Conservation (phyloP, 306 rosid species). For the Dalbergia oliveri region DNA sequence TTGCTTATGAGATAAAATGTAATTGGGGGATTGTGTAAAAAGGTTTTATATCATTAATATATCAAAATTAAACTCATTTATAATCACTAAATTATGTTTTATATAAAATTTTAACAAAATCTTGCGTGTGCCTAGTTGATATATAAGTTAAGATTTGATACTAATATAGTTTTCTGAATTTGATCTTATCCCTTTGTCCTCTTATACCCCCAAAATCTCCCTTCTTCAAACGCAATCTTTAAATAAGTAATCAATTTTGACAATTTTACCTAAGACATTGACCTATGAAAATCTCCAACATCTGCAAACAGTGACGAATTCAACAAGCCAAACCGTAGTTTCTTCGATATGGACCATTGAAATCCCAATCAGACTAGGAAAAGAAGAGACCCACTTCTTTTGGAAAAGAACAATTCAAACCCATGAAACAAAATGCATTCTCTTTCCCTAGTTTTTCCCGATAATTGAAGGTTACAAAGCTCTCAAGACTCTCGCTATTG, state of each 20-base stretch:
- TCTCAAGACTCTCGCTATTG: no score
- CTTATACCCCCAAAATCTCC: background rate
- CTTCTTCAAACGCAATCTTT: background rate
- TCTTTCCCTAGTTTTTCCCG: no score
- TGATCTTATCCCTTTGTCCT: background rate
- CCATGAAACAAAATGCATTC: background rate
- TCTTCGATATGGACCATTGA: background rate
- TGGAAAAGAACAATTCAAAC: background rate
- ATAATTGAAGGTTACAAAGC: no score
- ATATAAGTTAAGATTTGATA: background rate
- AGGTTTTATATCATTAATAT: no score
- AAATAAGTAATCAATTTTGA: background rate
- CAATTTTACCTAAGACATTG: background rate
- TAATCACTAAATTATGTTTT: background rate
- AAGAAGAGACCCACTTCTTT: background rate
- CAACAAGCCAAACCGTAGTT: background rate
- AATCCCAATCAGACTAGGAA: background rate
- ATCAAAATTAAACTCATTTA: background rate
- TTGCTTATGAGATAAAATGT: no score
- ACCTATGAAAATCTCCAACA: background rate
- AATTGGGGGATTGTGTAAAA: no score
- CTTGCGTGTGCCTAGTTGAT: background rate
- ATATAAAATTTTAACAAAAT: background rate
- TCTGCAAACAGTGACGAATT: background rate
- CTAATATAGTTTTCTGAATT: background rate